These are phyloP conservation scores for Daphne laureola DNA, from an alignment of 441 rosid genomes.

Conservation along the genomic window DNA sequence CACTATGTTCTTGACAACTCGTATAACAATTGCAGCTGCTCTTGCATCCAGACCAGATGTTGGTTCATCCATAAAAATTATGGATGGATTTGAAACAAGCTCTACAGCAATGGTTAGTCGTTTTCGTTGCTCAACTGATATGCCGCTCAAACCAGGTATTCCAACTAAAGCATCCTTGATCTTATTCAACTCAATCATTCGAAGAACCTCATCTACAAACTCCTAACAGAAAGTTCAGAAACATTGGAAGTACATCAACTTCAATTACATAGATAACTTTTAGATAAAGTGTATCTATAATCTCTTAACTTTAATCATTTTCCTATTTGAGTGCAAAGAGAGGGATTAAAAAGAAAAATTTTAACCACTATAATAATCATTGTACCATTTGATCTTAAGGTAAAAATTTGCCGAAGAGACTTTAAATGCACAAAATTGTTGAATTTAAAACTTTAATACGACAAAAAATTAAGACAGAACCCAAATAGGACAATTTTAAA, in stretches of 20 bases:
- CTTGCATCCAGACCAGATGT: constrained; percentile 32
- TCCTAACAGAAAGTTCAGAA: constrained; percentile 14
- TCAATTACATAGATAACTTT: too few species aligned
- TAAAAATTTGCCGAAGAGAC: background rate
- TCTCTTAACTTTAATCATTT: too few species aligned
- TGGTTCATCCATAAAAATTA: constrained; percentile 35
- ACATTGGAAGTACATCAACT: background rate
- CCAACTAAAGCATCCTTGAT: constrained; percentile 29
- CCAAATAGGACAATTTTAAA: background rate
- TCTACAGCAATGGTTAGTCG: constrained; percentile 30
- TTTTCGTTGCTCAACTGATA: constrained; percentile 28
- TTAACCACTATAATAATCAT: too few species aligned
- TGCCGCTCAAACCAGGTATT: constrained; percentile 22
- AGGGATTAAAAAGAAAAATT: too few species aligned
- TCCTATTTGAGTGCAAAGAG: background rate
- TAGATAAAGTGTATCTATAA: too few species aligned
- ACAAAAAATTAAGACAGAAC: background rate
- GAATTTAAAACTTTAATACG: too few species aligned
- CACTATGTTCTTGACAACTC: constrained; percentile 25
- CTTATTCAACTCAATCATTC: constrained; percentile 24
- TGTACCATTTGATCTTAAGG: too few species aligned
- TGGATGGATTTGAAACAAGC: constrained; percentile 30
- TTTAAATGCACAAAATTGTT: too few species aligned
- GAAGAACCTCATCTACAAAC: constrained; percentile 27
- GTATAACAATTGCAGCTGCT: constrained; percentile 29